These are phyloP conservation scores for Hyaloscypha variabilis DNA, from an alignment of 495 filamentous ascomycete species.

Conservation along the genomic window DNA sequence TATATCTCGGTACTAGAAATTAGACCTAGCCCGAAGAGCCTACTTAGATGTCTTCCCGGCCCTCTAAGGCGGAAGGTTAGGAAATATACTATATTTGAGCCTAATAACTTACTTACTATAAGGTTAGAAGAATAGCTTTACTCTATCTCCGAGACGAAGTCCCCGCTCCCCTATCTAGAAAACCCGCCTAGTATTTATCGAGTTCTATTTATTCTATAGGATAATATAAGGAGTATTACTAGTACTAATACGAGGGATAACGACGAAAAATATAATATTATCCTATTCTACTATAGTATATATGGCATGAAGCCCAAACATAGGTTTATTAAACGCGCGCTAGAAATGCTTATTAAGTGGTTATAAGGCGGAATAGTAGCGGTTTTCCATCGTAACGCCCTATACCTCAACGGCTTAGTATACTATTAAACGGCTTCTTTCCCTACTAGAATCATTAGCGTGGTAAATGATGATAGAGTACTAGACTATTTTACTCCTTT, in stretches of 20 bases:
- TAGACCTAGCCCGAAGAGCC: slow-evolving; percentile 58
- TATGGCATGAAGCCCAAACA: slow-evolving; percentile 59
- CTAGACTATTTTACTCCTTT: slow-evolving; percentile 58
- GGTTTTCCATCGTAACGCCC: slow-evolving; percentile 56
- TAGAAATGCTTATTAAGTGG: slow-evolving; percentile 51
- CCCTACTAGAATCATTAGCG: slow-evolving; percentile 48
- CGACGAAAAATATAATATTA: slow-evolving; percentile 53
- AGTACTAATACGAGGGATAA: slow-evolving; percentile 31
- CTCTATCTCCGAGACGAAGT: slow-evolving; percentile 38
- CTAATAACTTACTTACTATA: slow-evolving; percentile 52
- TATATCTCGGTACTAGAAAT: slow-evolving; percentile 61
- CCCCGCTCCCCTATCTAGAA: slow-evolving; percentile 52
- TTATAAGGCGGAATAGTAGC: slow-evolving; percentile 51
- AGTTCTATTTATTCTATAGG: slow-evolving; percentile 45
- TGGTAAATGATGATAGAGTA: slow-evolving; percentile 48
- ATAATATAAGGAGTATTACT: slow-evolving; percentile 33
- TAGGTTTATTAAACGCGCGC: slow-evolving; percentile 48
- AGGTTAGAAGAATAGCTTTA: slow-evolving; percentile 51
- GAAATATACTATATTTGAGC: slow-evolving; percentile 59
- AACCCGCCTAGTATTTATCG: slow-evolving; percentile 45
- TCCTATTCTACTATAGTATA: slow-evolving; percentile 68
- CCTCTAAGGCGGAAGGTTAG: slow-evolving; percentile 47
- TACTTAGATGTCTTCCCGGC: slow-evolving; percentile 54
- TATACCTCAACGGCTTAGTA: slow-evolving; percentile 51
- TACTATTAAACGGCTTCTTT: slow-evolving; percentile 55